Percentiles rank a stretch among this genome's conserved stretches.
phyloP scores from a whole-genome alignment of 805 yeast species.

The Sugiyamaella americana region DNA sequence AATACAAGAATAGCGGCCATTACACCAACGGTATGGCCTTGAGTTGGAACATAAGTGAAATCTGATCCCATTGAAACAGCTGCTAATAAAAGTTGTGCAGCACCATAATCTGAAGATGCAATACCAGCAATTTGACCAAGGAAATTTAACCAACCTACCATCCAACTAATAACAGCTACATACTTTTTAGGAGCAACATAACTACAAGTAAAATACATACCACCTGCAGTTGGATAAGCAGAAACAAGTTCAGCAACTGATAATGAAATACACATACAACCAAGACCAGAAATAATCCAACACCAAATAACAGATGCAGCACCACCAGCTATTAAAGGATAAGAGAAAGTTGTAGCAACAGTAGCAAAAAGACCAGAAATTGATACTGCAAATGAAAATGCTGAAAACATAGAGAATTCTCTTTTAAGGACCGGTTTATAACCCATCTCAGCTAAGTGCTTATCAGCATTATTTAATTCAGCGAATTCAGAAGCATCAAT shows the following conservation, averaged over 20 bases:
- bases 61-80: slow-evolving; percentile 32
- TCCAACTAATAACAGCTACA: slow-evolving; percentile 44
- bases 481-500: slow-evolving; percentile 11
- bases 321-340: slow-evolving; percentile 49
- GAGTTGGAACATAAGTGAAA: slow-evolving; percentile 29
- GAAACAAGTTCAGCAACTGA: slow-evolving; percentile 62
- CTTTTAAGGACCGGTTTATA: slow-evolving; percentile 57
- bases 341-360: slow-evolving; percentile 46
- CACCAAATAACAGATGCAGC: slow-evolving; percentile 62
- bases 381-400: slow-evolving; percentile 58
- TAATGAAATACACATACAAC: slow-evolving; percentile 52
- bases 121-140: slow-evolving; percentile 41
- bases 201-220: slow-evolving; percentile 20
- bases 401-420: slow-evolving; percentile 52
- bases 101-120: slow-evolving; percentile 32
- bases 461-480: slow-evolving; percentile 38
- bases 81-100: slow-evolving; percentile 32
- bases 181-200: slow-evolving; percentile 34
- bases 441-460: slow-evolving; percentile 40
- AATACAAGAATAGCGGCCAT: slow-evolving; percentile 24
- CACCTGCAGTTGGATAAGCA: slow-evolving; percentile 25
- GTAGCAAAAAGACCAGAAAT: slow-evolving; percentile 63
- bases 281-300: slow-evolving; percentile 50
- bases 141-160: slow-evolving; percentile 35
- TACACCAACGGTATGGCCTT: slow-evolving; percentile 25